These are phyloP conservation scores for Cryptococcus sp. DNA, from an alignment of 1,284 basidiomycete species.

Conservation along the genomic window DNA sequence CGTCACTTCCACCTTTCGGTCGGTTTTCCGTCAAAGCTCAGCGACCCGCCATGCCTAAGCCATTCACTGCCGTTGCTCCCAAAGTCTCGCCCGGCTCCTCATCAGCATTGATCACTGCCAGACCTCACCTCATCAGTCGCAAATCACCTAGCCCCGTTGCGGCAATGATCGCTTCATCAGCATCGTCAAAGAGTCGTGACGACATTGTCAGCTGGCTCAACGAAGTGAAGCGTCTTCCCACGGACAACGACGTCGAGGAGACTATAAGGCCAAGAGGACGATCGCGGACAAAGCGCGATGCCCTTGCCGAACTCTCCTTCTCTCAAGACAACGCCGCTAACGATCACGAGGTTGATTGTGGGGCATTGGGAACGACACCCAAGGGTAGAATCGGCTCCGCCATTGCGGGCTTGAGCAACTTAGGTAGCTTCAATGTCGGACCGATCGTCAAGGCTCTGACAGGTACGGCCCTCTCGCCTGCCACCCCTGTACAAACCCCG, in stretches of 20 bases:
- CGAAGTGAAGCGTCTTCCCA: slow-evolving; percentile 31
- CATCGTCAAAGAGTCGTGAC: slow-evolving; percentile 46
- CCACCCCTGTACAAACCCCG: slow-evolving; percentile 3
- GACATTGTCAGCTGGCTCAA: slow-evolving; percentile 51
- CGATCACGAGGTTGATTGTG: slow-evolving; percentile 16
- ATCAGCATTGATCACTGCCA: neutral
- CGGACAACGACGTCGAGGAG: slow-evolving; percentile 7
- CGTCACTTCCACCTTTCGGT: neutral
- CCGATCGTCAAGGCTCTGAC: slow-evolving; percentile 44
- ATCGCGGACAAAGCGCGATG: slow-evolving; percentile 20
- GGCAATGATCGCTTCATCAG: slow-evolving; percentile 40
- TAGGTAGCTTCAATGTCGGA: slow-evolving; percentile 28
- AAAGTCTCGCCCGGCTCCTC: neutral
- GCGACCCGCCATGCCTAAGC: slow-evolving; percentile 6
- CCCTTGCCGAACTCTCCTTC: slow-evolving; percentile 11
- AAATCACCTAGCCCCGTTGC: slow-evolving; percentile 30
- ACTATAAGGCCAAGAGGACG: slow-evolving; percentile 13
- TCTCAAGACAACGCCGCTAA: slow-evolving; percentile 14
- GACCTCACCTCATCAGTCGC: slow-evolving; percentile 3
- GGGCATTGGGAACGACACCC: slow-evolving; percentile 33
- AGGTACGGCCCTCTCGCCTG: slow-evolving; percentile 12
- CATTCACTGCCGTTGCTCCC: slow-evolving; percentile 1
- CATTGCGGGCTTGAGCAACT: slow-evolving; percentile 25
- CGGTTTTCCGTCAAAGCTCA: slow-evolving; percentile 8
- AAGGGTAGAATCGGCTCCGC: slow-evolving; percentile 36